These are phyloP conservation scores for Geranium incanum DNA, from an alignment of 441 rosid genomes.

Conservation along the genomic window DNA sequence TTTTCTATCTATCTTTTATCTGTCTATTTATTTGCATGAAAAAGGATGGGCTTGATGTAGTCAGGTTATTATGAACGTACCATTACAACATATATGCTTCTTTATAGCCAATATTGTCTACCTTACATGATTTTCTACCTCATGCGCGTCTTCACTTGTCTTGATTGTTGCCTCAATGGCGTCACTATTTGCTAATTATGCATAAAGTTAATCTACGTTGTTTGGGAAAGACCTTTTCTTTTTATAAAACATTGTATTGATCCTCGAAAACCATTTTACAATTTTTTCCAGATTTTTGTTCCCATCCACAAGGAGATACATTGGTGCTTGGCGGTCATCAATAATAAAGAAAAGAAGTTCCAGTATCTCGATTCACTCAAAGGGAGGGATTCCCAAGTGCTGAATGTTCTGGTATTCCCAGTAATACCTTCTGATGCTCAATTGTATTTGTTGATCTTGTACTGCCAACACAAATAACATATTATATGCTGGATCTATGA, in stretches of 20 bases:
- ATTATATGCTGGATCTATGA: neutral
- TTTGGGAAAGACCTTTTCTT: neutral
- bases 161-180: neutral
- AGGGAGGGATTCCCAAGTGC: slow-evolving; percentile 43
- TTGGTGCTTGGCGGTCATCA: slow-evolving; percentile 85
- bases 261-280: slow-evolving; percentile 13
- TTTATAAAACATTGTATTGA: slow-evolving; percentile 10
- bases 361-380: slow-evolving; percentile 86
- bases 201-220: neutral
- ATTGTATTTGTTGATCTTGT: neutral
- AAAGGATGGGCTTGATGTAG: neutral
- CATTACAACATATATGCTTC: neutral
- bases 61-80: neutral
- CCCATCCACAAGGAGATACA: slow-evolving; percentile 68
- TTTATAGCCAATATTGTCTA: neutral
- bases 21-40: neutral
- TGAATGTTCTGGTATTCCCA: slow-evolving; percentile 48
- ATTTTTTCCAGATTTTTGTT: slow-evolving; percentile 65
- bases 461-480: neutral
- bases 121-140: neutral
- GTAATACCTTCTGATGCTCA: slow-evolving; percentile 6
- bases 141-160: neutral
- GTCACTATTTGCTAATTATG: neutral
- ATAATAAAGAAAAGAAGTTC: slow-evolving; percentile 63
- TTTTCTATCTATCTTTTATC: neutral